Evolutionary conservation across 1,139 yeast genomes (phyloP), one percentile per base, ranked within the genome.

Genomic region (Geotrichum bryndzae): DNA sequence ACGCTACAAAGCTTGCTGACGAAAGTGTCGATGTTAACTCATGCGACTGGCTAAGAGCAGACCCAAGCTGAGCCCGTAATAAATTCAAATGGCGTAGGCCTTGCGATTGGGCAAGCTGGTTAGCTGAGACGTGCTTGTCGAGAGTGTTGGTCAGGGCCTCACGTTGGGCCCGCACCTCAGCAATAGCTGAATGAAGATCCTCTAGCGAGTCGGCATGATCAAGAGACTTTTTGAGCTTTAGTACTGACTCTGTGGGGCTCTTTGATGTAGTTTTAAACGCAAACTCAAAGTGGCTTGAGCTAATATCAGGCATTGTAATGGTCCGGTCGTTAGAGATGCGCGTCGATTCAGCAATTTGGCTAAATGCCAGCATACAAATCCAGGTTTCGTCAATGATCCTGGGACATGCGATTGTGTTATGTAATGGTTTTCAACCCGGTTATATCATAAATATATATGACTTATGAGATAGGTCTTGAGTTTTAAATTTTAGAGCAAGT

Each of bases 1-100:
- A 78, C 2, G 96, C 94, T 64, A 86, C 78, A 61, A 81, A 82
- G 63, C 87, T 84, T 0, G 96, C 88, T 45, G 80, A 77, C 7
- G 84, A 76, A 64, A 87, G 80, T 41, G 84, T 77, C 45, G 76
- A 74, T 18, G 80, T 79, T 64, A 88, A 75, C 15, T 82, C 79
- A 53, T 78, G 77, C 11, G 86, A 82, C 33, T 69, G 66, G 31
- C 68, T 70, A 48, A 72, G 65, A 18, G 73, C 73, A 0, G 73
- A 66, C 15, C 70, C 70, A 57, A 74, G 64, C 52, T 73, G 74
- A 8, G 74, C 67, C 23, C 74, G 64, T 27, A 72, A 65, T 29
- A 69, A 66, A 54, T 72, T 74, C n/a, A 74, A 60, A 45, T 71
- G 67, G 56, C 59, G 57, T 5, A 56, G 51, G 8, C 61, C 61